These are phyloP conservation scores for Sporisorium exsertum DNA, from an alignment of 1,284 basidiomycete genomes.

Conservation along the genomic window DNA sequence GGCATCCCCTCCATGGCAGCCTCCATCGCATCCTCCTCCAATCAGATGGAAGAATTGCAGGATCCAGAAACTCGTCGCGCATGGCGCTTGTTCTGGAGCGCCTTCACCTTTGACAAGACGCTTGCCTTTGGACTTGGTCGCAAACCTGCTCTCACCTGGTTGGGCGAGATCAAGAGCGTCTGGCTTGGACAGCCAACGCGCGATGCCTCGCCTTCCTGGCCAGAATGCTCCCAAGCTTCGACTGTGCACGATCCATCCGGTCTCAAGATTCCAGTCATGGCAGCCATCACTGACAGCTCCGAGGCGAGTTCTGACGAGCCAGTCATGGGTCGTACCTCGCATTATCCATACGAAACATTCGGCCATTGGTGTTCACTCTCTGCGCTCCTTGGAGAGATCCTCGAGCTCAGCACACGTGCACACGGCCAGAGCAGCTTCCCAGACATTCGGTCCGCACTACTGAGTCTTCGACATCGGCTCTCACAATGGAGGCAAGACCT, in stretches of 20 bases:
- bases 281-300: background rate
- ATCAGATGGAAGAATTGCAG: background rate
- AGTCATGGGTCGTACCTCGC: background rate
- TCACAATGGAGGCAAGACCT: background rate
- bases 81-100: conserved; percentile 12
- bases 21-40: conserved; percentile 4
- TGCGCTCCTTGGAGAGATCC: conserved; percentile 4
- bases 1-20: conserved; percentile 3
- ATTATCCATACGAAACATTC: conserved; percentile 11
- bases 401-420: background rate
- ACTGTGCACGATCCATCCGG: conserved; percentile 6
- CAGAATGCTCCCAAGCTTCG: conserved; percentile 2
- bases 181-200: conserved; percentile 2
- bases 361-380: conserved; percentile 2
- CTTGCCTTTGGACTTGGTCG: conserved; percentile 9
- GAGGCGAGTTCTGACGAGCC: background rate
- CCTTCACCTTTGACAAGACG: conserved; percentile 9
- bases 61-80: conserved; percentile 3
- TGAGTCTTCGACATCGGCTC: background rate
- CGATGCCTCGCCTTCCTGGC: conserved; percentile 6
- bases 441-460: background rate
- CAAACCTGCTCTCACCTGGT: conserved; percentile 2
- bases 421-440: background rate
- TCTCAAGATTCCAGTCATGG: conserved; percentile 8
- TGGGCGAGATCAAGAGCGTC: background rate